These are phyloP conservation scores for Heracleum sosnowskyi DNA, from an alignment of 129 eudicot genomes.

Conservation along the genomic window DNA sequence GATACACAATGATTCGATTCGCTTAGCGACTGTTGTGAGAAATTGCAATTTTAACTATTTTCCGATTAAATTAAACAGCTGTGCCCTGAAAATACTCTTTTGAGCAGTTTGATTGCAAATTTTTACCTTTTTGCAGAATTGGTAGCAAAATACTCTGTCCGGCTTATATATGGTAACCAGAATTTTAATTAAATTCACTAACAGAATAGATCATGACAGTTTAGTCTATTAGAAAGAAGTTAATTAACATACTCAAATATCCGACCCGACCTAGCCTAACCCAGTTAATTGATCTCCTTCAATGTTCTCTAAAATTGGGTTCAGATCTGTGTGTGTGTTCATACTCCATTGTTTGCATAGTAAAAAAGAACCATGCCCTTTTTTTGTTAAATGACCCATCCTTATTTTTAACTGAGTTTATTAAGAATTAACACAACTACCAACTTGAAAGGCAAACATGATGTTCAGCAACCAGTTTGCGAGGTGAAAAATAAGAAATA, in stretches of 20 bases:
- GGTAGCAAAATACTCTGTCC: not conserved
- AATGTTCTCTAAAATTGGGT: not conserved
- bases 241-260: not conserved
- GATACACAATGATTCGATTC: too few species aligned
- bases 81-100: not conserved
- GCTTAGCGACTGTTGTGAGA: too few species aligned
- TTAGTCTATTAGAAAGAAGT: not conserved
- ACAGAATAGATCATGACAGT: not conserved
- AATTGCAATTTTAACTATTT: too few species aligned
- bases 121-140: not conserved
- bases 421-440: not conserved
- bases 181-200: not conserved
- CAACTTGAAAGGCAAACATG: not conserved
- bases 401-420: not conserved
- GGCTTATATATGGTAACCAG: not conserved
- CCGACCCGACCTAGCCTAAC: not conserved
- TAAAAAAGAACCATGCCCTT: not conserved
- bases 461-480: not conserved
- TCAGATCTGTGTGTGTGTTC: not conserved
- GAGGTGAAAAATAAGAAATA: too few species aligned
- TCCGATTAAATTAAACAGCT: too few species aligned
- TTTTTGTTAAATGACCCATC: too few species aligned
- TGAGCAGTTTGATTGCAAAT: not conserved
- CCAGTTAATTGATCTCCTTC: not conserved
- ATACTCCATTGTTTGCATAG: not conserved